Base-by-base conservation (phyloP, 176 grass and related monocot species). In the Oryza australiensis region DNA sequence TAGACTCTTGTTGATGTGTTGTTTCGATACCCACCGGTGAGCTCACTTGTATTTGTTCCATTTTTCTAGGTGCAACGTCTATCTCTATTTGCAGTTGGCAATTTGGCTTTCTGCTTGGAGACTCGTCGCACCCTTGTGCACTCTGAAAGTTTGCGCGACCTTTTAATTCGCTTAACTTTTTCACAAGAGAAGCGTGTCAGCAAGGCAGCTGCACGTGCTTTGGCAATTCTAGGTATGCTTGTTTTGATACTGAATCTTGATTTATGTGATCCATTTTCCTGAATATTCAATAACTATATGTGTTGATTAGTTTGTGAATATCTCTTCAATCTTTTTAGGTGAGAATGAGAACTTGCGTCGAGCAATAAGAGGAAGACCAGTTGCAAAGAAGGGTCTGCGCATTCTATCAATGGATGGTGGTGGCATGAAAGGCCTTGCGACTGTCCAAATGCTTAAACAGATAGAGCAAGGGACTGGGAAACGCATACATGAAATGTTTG, bases 351-450 rank as follows among this genome's bases (percentile, higher is more conserved):
- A 89, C 72, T 82, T 98, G 84, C 92, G 92, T 48, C 82, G 92
- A 71, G 95, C 95, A 82, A 85, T 94, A 82, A 98, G 68, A 91
- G 90, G 92, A 79, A 95, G 76, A 62, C 90, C 88, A 30, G 75
- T 93, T 86, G 90, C 92, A 45, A 98, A 91, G 88, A 92, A 95
- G 82, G 95, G 95, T 77, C 46, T 98, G 33, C 90, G 90, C 28
- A 98, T 98, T 87, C 82, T 98, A 51, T 92, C 95, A 55, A 98
- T 98, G 95, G 95, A 98, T 72, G 95, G 95, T 84, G 95, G 95
- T 80, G 95, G 95, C 68, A 98, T 98, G 95, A 98, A 98, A 73
- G 95, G 95, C 70, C 88, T 98, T 89, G 95, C 92, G 51, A 98
- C 95, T 81, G 95, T 98, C 40, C 92, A 98, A 84, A 98, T 98